Evolutionary conservation across 108 stramenopile species (phyloP).

Genomic region (Parmales sp.): DNA sequence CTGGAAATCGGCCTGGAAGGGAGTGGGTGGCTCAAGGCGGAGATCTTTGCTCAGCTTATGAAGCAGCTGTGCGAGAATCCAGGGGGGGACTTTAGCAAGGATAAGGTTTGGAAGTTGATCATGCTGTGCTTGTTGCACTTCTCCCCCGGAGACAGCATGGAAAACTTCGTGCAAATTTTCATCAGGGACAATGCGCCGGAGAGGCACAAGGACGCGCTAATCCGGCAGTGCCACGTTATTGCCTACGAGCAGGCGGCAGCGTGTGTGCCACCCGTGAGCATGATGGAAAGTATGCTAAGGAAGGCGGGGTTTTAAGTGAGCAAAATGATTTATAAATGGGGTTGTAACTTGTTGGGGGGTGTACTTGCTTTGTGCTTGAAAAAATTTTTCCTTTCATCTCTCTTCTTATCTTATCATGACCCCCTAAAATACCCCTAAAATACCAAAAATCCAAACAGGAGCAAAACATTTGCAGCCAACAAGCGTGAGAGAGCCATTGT

Average conservation of each 20-base stretch:
- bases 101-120: constrained; percentile 35
- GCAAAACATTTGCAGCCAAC: no score
- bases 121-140: constrained; percentile 29
- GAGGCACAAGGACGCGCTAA: constrained; percentile 8
- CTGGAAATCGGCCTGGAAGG: constrained; percentile 18
- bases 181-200: constrained; percentile 26
- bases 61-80: constrained; percentile 43
- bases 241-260: background rate
- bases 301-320: constrained; percentile 5
- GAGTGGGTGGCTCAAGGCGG: constrained; percentile 18
- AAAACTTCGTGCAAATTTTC: constrained; percentile 38
- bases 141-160: constrained; percentile 23
- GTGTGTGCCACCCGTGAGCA: background rate
- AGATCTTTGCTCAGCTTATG: constrained; percentile 39
- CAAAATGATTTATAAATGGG: no score
- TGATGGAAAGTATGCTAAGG: constrained; percentile 1
- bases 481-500: no score
- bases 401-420: no score
- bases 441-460: no score
- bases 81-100: constrained; percentile 7
- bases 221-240: constrained; percentile 11
- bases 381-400: no score
- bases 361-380: no score
- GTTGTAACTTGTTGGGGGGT: no score
- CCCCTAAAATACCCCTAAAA: no score